Conservation (phyloP, 106 monocot species). For the Iris macrosiphon region DNA sequence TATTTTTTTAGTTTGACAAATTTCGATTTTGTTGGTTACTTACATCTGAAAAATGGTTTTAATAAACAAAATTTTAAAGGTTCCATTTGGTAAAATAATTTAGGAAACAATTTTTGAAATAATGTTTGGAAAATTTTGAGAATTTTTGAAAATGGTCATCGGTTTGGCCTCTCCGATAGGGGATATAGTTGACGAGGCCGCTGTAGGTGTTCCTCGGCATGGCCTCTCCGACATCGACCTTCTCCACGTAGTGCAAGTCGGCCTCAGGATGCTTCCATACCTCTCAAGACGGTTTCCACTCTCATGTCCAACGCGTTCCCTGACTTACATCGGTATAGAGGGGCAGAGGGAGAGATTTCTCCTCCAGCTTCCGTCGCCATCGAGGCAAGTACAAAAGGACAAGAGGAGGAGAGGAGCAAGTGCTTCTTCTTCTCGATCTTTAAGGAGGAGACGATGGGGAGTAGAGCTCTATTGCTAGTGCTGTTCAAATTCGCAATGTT, state of each 20-base stretch:
- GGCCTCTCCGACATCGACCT: conserved; percentile 78
- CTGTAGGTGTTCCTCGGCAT: conserved; percentile 89
- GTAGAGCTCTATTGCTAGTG: neutral
- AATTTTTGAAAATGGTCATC: too few relatives aligned
- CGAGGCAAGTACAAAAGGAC: neutral
- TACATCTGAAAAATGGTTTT: too few relatives aligned
- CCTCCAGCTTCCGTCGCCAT: neutral
- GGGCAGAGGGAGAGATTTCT: neutral
- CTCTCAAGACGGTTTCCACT: conserved; percentile 53
- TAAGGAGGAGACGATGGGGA: neutral
- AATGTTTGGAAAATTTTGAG: too few relatives aligned
- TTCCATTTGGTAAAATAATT: too few relatives aligned
- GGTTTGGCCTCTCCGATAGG: too few relatives aligned
- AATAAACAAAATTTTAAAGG: too few relatives aligned
- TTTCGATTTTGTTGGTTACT: too few relatives aligned
- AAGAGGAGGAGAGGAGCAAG: neutral
- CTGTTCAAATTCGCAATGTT: too few relatives aligned
- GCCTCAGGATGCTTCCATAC: conserved; percentile 88
- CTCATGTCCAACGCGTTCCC: conserved; percentile 63
- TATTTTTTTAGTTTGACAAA: too few relatives aligned
- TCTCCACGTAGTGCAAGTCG: conserved; percentile 83
- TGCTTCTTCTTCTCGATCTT: neutral
- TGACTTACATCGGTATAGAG: conserved; percentile 32
- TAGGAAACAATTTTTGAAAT: too few relatives aligned
- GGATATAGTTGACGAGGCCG: conserved; percentile 76